phyloP scores from a whole-genome alignment of 73 alveolate genomes.

The Strombidium stylifer region DNA sequence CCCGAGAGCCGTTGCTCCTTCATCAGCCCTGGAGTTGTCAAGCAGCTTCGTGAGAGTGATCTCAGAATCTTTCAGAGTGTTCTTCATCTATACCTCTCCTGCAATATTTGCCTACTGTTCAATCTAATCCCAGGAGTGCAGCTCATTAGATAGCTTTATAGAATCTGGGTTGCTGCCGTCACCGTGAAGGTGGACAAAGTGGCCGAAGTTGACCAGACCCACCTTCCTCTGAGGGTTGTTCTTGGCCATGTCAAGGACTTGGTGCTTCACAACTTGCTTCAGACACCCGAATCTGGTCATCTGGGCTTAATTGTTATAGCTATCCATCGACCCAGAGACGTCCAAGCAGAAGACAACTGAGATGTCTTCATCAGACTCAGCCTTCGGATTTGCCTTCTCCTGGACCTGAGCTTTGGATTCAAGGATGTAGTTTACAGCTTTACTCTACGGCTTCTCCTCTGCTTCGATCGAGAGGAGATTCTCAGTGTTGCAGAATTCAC shows the following conservation, averaged over 20 bases:
- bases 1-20: slow-evolving; percentile 47
- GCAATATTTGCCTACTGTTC: slow-evolving; percentile 17
- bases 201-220: slow-evolving; percentile 91
- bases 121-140: slow-evolving; percentile 56
- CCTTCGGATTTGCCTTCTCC: slow-evolving; percentile 41
- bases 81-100: slow-evolving; percentile 19
- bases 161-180: slow-evolving; percentile 78
- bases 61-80: too few species aligned
- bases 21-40: slow-evolving; percentile 74
- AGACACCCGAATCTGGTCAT: slow-evolving; percentile 91
- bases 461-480: slow-evolving; percentile 56
- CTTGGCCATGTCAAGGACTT: slow-evolving; percentile 62
- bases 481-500: slow-evolving; percentile 69
- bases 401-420: slow-evolving; percentile 41
- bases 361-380: slow-evolving; percentile 15
- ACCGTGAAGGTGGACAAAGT: slow-evolving; percentile 84
- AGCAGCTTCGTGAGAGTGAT: slow-evolving; percentile 91
- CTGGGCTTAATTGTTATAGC: slow-evolving; percentile 73
- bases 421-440: slow-evolving; percentile 55
- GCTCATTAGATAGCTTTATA: slow-evolving; percentile 74
- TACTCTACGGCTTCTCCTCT: slow-evolving; percentile 74
- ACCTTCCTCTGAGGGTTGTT: slow-evolving; percentile 79
- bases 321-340: slow-evolving; percentile 93
- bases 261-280: slow-evolving; percentile 82
- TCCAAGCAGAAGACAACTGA: slow-evolving; percentile 91